Base-by-base conservation (phyloP, 805 yeast species). In the Saccharomycopsis amapae region DNA sequence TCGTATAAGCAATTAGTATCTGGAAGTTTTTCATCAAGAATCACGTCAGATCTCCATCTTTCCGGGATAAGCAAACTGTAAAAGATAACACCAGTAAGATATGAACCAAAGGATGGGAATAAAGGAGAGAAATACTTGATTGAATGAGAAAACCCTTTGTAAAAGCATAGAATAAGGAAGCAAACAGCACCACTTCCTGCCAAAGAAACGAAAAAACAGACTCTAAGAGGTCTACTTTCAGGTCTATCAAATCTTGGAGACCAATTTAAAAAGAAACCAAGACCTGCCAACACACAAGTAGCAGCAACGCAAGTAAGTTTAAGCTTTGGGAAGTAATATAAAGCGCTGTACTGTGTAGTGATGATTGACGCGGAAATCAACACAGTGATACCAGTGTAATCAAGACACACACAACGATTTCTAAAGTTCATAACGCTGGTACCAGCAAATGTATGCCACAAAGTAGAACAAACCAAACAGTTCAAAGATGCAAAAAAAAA, bases 371-470 rank as follows among this genome's bases (percentile, higher is more conserved):
- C 90, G 0, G 96, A 83, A 55, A 90, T 89, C 53, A 93, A 67
- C 12, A 88, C 73, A 0, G 97, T 87, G 54, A 90, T 90, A 2
- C 98, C 98, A 5, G 95, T 82, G 63, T 90, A 90, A 66, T 90
- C 98, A 36, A 89, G 78, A 62, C 98, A 93, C 0, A 96, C 96
- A 64, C 85, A 86, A 44, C 78, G 75, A 53, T 79, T 72, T 60
- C 96, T 74, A 52, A 78, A 61, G 18, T 67, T 57, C 38, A 83
- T 62, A 42, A 73, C 72, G 15, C 90, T 77, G 53, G 87, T 84
- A 51, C 87, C 80, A 49, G 83, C 77, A 63, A 87, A 89, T 3
- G 97, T 85, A 63, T 90, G 98, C 97, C 97, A 90, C 35, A 81
- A 65, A 2, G 81, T 78, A 1, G 96, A 87, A 37, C 90, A 82